Conservation (phyloP, 1,139 yeast species). For the Pneumocystis murina region DNA sequence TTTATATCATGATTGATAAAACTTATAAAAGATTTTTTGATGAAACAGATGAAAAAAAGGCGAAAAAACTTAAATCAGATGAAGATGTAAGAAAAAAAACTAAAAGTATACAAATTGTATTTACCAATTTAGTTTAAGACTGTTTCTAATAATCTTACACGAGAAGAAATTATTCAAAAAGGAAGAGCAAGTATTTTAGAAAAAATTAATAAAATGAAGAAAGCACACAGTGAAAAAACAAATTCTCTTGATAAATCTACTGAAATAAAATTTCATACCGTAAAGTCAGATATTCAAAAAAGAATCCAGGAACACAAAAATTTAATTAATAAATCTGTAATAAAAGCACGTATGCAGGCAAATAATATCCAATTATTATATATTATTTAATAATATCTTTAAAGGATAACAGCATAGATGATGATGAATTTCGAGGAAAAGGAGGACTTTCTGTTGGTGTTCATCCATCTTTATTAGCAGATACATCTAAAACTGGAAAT, state of each 20-base stretch:
- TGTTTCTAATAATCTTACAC: background rate
- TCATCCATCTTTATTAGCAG: slow-evolving; percentile 16
- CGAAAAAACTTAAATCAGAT: background rate
- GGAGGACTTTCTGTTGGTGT: slow-evolving; percentile 18
- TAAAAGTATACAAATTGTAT: background rate
- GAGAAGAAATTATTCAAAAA: background rate
- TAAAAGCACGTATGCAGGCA: background rate
- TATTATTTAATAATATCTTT: background rate
- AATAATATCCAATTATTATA: background rate
- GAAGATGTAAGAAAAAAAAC: background rate
- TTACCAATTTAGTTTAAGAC: background rate
- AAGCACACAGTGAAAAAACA: background rate
- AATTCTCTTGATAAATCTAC: background rate
- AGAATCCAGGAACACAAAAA: background rate
- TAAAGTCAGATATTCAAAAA: background rate
- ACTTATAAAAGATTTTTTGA: background rate
- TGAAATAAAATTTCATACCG: background rate
- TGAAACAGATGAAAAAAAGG: background rate
- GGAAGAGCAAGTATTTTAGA: background rate
- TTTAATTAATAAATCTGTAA: background rate
- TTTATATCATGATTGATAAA: background rate
- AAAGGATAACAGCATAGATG: background rate
- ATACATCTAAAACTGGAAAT: slow-evolving; percentile 2
- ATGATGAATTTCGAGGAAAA: slow-evolving; percentile 1
- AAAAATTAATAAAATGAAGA: background rate